phyloP scores from a whole-genome alignment of 441 rosid species.

The Kokia cookei region DNA sequence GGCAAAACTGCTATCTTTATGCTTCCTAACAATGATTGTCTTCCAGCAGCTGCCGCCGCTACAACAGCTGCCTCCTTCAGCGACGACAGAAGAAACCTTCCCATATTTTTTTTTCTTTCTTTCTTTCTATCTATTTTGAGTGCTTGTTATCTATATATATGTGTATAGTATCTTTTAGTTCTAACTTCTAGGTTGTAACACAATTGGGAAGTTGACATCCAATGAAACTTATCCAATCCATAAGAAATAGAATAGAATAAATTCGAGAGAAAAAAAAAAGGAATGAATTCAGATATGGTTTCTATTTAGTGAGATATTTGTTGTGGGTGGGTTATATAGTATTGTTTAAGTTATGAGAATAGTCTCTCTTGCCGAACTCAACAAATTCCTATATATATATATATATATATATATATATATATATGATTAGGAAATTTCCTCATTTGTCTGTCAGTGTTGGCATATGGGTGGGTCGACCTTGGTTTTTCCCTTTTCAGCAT shows the following conservation, averaged over 20 bases:
- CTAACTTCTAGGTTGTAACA: neutral
- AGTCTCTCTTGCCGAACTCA: neutral
- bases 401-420: neutral
- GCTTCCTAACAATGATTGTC: conserved; percentile 48
- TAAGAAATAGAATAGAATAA: neutral
- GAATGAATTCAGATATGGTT: neutral
- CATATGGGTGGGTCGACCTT: neutral
- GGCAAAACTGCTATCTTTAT: conserved; percentile 90
- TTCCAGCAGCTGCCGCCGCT: conserved; percentile 12
- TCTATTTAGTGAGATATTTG: neutral
- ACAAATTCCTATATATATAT: neutral
- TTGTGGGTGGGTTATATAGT: neutral
- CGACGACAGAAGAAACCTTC: conserved; percentile 34
- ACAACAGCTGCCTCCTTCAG: neutral
- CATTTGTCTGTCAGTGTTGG: neutral
- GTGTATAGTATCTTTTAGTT: neutral
- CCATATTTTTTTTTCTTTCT: conserved; percentile 14
- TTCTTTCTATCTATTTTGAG: neutral
- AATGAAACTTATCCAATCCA: neutral
- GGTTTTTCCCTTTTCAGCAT: neutral
- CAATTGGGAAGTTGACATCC: neutral
- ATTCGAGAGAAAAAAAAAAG: too few relatives aligned
- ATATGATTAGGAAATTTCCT: neutral
- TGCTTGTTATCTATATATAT: neutral
- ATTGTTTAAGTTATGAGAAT: neutral